phyloP scores from a whole-genome alignment of 257 asterid species.

The Jacaranda mimosifolia region DNA sequence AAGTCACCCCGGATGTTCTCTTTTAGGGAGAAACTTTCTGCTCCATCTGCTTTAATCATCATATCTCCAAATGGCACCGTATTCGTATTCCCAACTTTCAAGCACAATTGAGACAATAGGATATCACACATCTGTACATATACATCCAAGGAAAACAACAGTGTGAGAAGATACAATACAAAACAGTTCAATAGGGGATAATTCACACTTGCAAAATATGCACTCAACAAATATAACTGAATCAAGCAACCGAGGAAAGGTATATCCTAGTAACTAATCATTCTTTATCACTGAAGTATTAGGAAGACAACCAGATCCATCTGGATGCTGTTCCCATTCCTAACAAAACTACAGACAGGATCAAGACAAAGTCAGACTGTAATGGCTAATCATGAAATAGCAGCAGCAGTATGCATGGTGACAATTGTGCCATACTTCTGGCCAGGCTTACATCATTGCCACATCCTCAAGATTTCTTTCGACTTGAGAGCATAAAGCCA shows the following conservation, averaged over 20 bases:
- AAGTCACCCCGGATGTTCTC: constrained; percentile 58
- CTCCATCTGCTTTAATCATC: constrained; percentile 55
- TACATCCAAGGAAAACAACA: constrained; percentile 37
- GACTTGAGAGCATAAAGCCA: neutral
- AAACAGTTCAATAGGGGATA: constrained; percentile 21
- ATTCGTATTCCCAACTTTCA: constrained; percentile 71
- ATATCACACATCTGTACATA: constrained; percentile 94
- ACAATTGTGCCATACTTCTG: neutral
- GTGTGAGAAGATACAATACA: constrained; percentile 18
- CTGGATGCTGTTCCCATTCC: constrained; percentile 1
- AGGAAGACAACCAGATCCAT: constrained; percentile 25
- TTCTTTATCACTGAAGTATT: neutral
- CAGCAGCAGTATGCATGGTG: constrained; percentile 23
- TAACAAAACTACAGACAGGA: constrained; percentile 22
- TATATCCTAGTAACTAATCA: constrained; percentile 12
- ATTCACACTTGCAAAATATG: neutral
- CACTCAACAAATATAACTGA: constrained; percentile 18
- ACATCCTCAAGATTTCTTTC: neutral
- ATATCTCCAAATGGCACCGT: constrained; percentile 59
- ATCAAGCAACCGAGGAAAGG: constrained; percentile 20
- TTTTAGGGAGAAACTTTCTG: constrained; percentile 48
- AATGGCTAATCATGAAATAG: neutral
- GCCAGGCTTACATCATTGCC: constrained; percentile 25
- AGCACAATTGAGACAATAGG: constrained; percentile 90
- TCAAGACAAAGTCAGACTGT: constrained; percentile 4